Percentiles rank a stretch among this genome's conserved stretches.
phyloP scores from a whole-genome alignment of 2,329 filamentous ascomycete genomes.

The Colletotrichum kahawae region DNA sequence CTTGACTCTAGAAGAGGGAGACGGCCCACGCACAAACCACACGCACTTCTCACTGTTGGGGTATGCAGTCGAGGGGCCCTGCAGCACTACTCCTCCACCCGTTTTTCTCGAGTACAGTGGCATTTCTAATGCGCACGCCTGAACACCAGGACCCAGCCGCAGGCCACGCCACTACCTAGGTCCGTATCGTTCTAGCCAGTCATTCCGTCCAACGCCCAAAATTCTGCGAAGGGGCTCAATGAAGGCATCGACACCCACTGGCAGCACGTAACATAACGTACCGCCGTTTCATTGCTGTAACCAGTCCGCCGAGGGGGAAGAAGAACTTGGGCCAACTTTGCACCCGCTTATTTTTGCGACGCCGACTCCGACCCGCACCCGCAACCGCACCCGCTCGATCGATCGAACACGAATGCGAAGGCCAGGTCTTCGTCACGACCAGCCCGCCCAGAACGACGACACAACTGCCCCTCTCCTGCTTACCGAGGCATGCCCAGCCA shows the following conservation, averaged over 20 bases:
- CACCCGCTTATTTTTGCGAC: slow-evolving; percentile 19
- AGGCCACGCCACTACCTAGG: slow-evolving; percentile 5
- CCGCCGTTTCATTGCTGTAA: background rate
- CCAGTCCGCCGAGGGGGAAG: background rate
- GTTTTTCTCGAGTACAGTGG: slow-evolving; percentile 22
- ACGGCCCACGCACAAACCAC: background rate
- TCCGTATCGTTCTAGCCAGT: background rate
- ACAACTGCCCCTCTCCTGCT: background rate
- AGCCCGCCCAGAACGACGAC: background rate
- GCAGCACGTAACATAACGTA: background rate
- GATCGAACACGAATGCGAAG: slow-evolving; percentile 22
- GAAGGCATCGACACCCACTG: background rate
- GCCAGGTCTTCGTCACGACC: slow-evolving; percentile 9
- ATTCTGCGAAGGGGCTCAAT: slow-evolving; percentile 10
- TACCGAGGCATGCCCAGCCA: slow-evolving; percentile 41
- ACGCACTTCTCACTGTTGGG: background rate
- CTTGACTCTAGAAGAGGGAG: background rate
- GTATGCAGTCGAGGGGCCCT: slow-evolving; percentile 10
- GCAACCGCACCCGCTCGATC: background rate
- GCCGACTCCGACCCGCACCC: background rate
- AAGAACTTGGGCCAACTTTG: background rate
- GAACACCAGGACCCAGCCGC: slow-evolving; percentile 4
- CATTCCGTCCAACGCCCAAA: background rate
- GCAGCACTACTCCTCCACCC: slow-evolving; percentile 19
- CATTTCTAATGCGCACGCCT: slow-evolving; percentile 23